A percentile compares a stretch with the other conserved stretches of the same genome.
Conservation (phyloP, 306 rosid genomes). For the Medicago lupulina region DNA sequence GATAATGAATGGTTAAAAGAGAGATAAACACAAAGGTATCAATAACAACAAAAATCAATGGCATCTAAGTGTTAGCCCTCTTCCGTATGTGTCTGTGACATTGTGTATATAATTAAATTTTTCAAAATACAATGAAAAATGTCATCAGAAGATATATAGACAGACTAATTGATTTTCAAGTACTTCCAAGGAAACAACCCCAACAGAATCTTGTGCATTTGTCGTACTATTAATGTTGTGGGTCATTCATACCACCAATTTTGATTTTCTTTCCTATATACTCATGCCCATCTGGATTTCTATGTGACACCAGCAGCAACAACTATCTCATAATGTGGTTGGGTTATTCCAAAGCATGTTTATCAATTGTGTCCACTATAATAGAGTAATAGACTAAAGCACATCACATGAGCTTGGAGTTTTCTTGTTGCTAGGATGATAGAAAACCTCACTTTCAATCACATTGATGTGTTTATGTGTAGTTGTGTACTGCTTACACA, state of each 20-base stretch:
- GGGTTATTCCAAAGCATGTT: constrained; percentile 62
- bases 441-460: constrained; percentile 42
- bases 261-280: constrained; percentile 29
- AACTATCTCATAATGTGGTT: constrained; percentile 39
- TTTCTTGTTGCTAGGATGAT: constrained; percentile 24
- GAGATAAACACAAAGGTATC: no score
- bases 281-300: constrained; percentile 48
- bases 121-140: constrained; percentile 46
- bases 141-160: constrained; percentile 32
- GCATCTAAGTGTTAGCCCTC: no score
- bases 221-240: constrained; percentile 56
- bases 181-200: constrained; percentile 69
- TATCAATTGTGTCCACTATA: constrained; percentile 41
- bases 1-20: no score
- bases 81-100: neutral
- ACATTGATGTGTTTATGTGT: constrained; percentile 26
- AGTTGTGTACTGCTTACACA: neutral
- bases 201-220: constrained; percentile 71
- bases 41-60: no score
- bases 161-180: constrained; percentile 42
- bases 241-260: constrained; percentile 49
- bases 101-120: neutral
- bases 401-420: constrained; percentile 56
- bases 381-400: constrained; percentile 52
- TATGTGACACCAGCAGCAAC: neutral